Evolutionary conservation across 345 rosid genomes (phyloP), one percentile per base, ranked within the genome.

Genomic region (Psidium guajava): DNA sequence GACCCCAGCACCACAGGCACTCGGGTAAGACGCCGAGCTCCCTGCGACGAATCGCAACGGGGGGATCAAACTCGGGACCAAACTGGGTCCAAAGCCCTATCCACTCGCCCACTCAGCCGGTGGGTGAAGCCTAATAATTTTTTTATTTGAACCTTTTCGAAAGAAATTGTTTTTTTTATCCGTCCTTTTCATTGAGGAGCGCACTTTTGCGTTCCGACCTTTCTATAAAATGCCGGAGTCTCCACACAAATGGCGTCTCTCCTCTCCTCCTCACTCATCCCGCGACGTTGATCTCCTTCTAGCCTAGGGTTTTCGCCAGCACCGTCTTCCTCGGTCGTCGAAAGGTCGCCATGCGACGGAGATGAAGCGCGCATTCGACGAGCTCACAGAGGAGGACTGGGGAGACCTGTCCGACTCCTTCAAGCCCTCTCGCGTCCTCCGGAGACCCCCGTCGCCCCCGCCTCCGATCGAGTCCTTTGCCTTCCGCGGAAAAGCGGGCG

Each of bases 381-480:
- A 97, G 89, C 95, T 97, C 91, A 91, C 99, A 21, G 99, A 96
- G 83, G 98, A 95, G 54, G 98, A 97, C 87, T 97, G 99, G 99
- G 92, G 90, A 42, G 86, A 89, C 28, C 93, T 93, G 90, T 89
- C 94, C 42, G 92, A 92, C 90, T 90, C 95, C 52, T 97, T 95
- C 90, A 91, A 93, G 87, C 91, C 99, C 44, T 97, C 98, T 22
- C 97, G 96, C 16, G 93, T 95, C 54, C 92, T 96, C 85, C 89
- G 90, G 87, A 88, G 87, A 28, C 18, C 57, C 28, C n/a, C 59
- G 44, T 22, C 86, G 57, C 85, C 87, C 24, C 92, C 93, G 40
- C 97, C 95, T 51, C 87, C 98, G 1, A 91, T 97, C 83, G 98
- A 96, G 88, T 96, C 99, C 1, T 97, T 97, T 84, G 92, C 98